Percentiles rank a stretch among this genome's conserved stretches.
phyloP scores from a whole-genome alignment of 2,329 filamentous ascomycete genomes.

The Fusarium xyrophilum region DNA sequence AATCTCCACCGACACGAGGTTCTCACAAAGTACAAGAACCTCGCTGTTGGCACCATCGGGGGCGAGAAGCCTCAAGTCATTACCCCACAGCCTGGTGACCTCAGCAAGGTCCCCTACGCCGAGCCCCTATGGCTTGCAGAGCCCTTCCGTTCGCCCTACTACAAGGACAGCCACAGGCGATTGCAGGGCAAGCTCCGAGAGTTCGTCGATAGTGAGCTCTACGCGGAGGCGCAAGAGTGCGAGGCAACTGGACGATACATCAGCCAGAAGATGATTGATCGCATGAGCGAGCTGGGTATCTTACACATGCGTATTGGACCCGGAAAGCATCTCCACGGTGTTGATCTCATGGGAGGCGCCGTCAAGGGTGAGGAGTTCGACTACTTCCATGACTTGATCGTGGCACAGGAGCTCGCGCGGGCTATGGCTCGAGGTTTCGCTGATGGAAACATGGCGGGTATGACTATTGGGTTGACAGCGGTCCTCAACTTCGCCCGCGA shows the following conservation, averaged over 20 bases:
- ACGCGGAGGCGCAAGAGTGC: conserved; percentile 76
- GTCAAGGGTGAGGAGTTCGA: conserved; percentile 83
- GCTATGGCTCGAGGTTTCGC: conserved; percentile 80
- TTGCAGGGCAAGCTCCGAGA: conserved; percentile 73
- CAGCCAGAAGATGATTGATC: conserved; percentile 74
- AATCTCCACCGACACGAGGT: conserved; percentile 92
- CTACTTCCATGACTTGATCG: conserved; percentile 84
- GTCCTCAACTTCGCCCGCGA: conserved; percentile 80
- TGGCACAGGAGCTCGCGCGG: conserved; percentile 75
- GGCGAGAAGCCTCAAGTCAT: conserved; percentile 79
- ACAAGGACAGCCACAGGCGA: conserved; percentile 73
- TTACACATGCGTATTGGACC: conserved; percentile 85
- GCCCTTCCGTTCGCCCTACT: conserved; percentile 81
- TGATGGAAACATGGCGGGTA: conserved; percentile 86
- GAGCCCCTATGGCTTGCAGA: conserved; percentile 84
- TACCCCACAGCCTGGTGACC: conserved; percentile 71
- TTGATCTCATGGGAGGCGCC: conserved; percentile 70
- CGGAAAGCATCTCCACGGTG: conserved; percentile 79
- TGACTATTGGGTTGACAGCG: conserved; percentile 82
- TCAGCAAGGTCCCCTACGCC: conserved; percentile 80
- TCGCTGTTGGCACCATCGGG: conserved; percentile 77
- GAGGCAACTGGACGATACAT: conserved; percentile 78
- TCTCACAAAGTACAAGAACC: conserved; percentile 76
- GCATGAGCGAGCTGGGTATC: conserved; percentile 76
- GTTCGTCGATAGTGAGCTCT: conserved; percentile 75